phyloP scores from a whole-genome alignment of 1,284 basidiomycete genomes.

The Trametes pubescens region DNA sequence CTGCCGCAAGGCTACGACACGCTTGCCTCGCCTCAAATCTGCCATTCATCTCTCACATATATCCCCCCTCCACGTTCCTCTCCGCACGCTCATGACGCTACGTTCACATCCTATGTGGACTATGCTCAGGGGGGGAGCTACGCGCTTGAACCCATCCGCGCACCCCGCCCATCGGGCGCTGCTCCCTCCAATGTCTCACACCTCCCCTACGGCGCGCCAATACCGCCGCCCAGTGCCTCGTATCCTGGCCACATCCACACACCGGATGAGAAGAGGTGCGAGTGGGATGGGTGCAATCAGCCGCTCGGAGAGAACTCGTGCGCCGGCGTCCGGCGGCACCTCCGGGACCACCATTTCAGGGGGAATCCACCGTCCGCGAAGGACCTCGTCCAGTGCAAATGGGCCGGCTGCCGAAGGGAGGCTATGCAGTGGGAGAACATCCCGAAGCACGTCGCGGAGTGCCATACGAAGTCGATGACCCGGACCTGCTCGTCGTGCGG shows the following conservation, averaged over 20 bases:
- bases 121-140: not conserved
- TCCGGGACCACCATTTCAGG: constrained; percentile 16
- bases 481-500: constrained; percentile 18
- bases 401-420: constrained; percentile 26
- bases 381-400: constrained; percentile 12
- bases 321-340: constrained; percentile 22
- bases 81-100: not conserved
- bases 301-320: constrained; percentile 15
- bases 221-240: too few relatives aligned
- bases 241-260: too few relatives aligned
- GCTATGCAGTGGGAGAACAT: constrained; percentile 32
- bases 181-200: not conserved
- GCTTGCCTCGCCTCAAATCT: not conserved
- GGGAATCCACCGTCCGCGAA: constrained; percentile 3
- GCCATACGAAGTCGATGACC: constrained; percentile 28
- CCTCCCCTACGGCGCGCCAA: not conserved
- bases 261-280: not conserved
- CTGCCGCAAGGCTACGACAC: not conserved
- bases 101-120: not conserved
- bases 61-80: not conserved
- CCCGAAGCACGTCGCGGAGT: constrained; percentile 32
- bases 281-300: constrained; percentile 21
- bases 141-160: not conserved
- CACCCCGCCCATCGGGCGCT: not conserved
- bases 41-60: not conserved